Conservation (phyloP, 2,329 filamentous ascomycete species). For the Talaromyces sp. region DNA sequence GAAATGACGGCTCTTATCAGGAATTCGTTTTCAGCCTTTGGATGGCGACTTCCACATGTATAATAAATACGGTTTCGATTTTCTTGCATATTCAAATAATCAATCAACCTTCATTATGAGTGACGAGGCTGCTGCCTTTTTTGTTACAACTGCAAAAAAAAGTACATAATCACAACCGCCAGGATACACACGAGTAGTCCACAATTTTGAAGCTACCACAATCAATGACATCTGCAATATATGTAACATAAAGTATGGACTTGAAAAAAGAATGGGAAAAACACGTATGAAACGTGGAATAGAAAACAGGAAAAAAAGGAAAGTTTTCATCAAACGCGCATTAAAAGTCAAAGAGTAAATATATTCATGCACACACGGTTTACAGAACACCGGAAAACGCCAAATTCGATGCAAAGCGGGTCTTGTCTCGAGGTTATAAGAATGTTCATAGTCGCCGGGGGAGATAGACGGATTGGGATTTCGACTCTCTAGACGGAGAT, state of each 20-base stretch:
- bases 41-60: not conserved
- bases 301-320: not conserved
- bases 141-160: not conserved
- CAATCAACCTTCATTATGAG: not conserved
- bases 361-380: not conserved
- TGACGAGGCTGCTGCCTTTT: not conserved
- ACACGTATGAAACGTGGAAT: not conserved
- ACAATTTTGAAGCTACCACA: not conserved
- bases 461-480: not conserved
- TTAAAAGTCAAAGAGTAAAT: not conserved
- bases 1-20: not conserved
- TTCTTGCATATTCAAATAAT: not conserved
- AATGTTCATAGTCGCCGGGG: not conserved
- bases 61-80: not conserved
- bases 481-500: not conserved
- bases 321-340: conserved; percentile 6
- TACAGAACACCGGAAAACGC: not conserved
- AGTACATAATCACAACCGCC: not conserved
- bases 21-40: not conserved
- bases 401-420: not conserved
- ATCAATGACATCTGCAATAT: not conserved
- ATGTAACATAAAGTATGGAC: not conserved
- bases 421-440: not conserved
- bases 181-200: not conserved
- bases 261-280: not conserved